Base-by-base conservation (phyloP, 805 yeast genomes). In the Hanseniaspora mollemarum region DNA sequence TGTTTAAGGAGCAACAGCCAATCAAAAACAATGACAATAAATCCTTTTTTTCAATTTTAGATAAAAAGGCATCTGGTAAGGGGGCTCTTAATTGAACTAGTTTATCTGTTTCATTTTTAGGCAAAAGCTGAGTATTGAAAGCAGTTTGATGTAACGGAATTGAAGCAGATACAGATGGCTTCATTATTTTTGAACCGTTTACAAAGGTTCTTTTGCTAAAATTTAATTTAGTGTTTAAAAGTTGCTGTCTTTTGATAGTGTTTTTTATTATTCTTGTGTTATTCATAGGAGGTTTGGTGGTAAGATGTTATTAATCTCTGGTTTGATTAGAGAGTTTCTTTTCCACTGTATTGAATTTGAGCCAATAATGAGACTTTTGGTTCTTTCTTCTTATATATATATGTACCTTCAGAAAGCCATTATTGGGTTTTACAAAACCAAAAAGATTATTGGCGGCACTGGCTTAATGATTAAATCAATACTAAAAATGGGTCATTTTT, bases 1-100 rank as follows among this genome's bases (percentile, higher is more conserved):
- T 80, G 62, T 78, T 78, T 31, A 80, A 56, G 1, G 90, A 83
- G 38, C 81, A 81, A 38, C 77, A 53, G 6, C 92, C 92, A 56
- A 84, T 83, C 53, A 81, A 68, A 36, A 80, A 74, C 55, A 78
- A 75, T 1, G 85, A 80, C 42, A 83, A 63, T 48, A 84, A 67
- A 62, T 82, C 83, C 5, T 71, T 61, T 44, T 65, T 69, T 32
- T 73, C 71, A 36, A 81, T 67, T 4, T 78, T 72, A 53, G 75
- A 76, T 52, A 82, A 65, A 61, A 78, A 79, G 7, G 55, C 50
- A 4, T 58, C 61, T 1, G 62, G 49, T 19, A 56, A 54, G 16
- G 65, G 62, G 12, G 56, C 51, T 19, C 54, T 56, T 2, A 42
- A 49, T 37, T 33, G 58, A 22, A 44, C 58, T 10, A 39, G n/a